phyloP scores from a whole-genome alignment of 106 monocot species.

The Dioscorea alata region DNA sequence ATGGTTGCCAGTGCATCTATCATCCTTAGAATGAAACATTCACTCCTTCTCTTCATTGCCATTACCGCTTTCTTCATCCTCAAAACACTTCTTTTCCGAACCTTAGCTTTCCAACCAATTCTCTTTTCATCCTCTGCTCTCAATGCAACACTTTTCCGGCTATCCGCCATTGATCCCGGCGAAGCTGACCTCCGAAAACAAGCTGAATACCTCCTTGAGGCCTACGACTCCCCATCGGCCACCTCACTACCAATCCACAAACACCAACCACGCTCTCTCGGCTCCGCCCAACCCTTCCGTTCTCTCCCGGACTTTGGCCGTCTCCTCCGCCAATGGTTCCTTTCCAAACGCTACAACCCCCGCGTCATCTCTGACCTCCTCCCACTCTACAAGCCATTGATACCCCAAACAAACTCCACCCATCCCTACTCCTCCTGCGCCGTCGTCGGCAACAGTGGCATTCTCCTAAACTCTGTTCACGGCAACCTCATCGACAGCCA shows the following conservation, averaged over 20 bases:
- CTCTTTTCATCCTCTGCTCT: background rate
- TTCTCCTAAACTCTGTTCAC: too few relatives aligned
- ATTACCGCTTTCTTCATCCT: background rate
- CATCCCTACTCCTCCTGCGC: too few relatives aligned
- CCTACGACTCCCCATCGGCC: background rate
- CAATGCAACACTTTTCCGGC: slow-evolving; percentile 6
- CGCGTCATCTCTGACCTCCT: too few relatives aligned
- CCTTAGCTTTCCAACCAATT: background rate
- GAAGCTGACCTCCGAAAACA: slow-evolving; percentile 3
- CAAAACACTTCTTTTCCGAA: background rate
- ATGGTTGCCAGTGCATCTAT: background rate
- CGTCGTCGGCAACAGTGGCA: too few relatives aligned
- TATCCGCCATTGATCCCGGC: slow-evolving; percentile 8
- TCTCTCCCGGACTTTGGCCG: slow-evolving; percentile 8
- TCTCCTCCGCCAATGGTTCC: slow-evolving; percentile 9
- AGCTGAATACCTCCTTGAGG: slow-evolving; percentile 11
- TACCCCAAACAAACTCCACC: too few relatives aligned
- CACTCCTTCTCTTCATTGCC: background rate
- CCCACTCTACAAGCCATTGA: too few relatives aligned
- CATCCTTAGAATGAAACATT: background rate
- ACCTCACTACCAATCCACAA: background rate
- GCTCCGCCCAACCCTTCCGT: background rate
- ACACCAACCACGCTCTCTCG: background rate
- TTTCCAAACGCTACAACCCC: too few relatives aligned
- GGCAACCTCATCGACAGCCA: too few relatives aligned